Evolutionary conservation across 176 grass and related monocot genomes (phyloP).

Genomic region (Carex kokanica): DNA sequence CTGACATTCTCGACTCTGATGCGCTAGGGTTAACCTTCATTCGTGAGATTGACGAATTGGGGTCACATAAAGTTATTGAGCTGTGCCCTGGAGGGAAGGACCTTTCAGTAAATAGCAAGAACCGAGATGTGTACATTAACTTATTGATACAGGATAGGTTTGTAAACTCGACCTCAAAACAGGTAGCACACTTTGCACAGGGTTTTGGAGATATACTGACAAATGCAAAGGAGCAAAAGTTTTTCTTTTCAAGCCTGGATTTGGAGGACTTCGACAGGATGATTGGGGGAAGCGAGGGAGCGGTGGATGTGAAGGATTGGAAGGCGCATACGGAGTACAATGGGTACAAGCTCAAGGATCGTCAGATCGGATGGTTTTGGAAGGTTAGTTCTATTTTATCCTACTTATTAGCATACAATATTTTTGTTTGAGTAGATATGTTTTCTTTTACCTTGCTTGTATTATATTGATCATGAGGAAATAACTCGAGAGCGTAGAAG

Average conservation of each 20-base stretch:
- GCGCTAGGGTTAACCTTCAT: conserved; percentile 71
- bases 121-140: conserved; percentile 69
- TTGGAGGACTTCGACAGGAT: conserved; percentile 81
- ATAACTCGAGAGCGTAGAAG: background rate
- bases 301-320: conserved; percentile 82
- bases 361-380: conserved; percentile 80
- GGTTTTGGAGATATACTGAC: conserved; percentile 90
- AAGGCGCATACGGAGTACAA: conserved; percentile 89
- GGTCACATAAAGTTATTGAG: conserved; percentile 64
- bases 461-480: background rate
- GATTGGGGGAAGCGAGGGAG: conserved; percentile 61
- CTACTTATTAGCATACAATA: background rate
- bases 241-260: conserved; percentile 82
- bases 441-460: background rate
- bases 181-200: conserved; percentile 55
- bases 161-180: conserved; percentile 68
- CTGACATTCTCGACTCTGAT: conserved; percentile 70
- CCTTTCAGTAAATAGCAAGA: conserved; percentile 72
- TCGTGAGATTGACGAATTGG: conserved; percentile 67
- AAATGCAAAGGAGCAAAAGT: conserved; percentile 41
- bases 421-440: conserved; percentile 12
- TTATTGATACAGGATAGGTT: conserved; percentile 88
- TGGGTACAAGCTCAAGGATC: conserved; percentile 90
- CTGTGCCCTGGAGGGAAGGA: conserved; percentile 78
- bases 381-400: conserved; percentile 50